A percentile compares a stretch with the other conserved stretches of the same genome.
These are phyloP conservation scores for Lactifluus hygrophoroides DNA, from an alignment of 768 basidiomycete genomes.

Conservation along the genomic window DNA sequence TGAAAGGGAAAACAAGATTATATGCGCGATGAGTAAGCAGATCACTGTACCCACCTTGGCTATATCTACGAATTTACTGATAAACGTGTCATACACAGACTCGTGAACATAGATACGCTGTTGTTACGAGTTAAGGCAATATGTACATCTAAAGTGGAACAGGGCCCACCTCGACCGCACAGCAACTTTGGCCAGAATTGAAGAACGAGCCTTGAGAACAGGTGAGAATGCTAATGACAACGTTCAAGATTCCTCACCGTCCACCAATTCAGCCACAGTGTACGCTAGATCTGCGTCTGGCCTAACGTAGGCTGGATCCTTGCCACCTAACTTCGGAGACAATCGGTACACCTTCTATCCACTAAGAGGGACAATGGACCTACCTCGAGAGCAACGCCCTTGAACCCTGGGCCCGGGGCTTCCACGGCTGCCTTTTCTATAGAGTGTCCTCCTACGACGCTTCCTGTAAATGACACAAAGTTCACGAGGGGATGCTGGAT, in stretches of 20 bases:
- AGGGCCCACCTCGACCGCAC: conserved; percentile 66
- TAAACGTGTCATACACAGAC: conserved; percentile 69
- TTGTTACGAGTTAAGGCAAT: background rate
- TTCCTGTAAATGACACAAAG: conserved; percentile 90
- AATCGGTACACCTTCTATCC: conserved; percentile 1
- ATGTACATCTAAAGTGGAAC: background rate
- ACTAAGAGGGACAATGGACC: background rate
- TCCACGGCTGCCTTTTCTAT: conserved; percentile 63
- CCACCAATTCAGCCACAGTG: conserved; percentile 79
- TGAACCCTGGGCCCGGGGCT: conserved; percentile 60
- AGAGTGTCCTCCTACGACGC: conserved; percentile 65
- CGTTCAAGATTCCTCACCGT: conserved; percentile 47
- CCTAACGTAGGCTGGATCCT: conserved; percentile 95
- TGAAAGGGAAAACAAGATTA: conserved; percentile 25
- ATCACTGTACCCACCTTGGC: conserved; percentile 46
- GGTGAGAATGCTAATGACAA: background rate
- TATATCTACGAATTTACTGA: conserved; percentile 59
- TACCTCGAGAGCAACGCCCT: conserved; percentile 81
- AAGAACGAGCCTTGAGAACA: conserved; percentile 68
- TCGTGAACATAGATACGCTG: conserved; percentile 94
- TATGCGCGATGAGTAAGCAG: background rate
- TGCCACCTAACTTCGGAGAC: conserved; percentile 75
- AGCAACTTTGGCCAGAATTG: conserved; percentile 98
- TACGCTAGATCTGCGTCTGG: conserved; percentile 79
- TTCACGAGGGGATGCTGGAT: conserved; percentile 59